Evolutionary conservation across 495 filamentous ascomycete genomes (phyloP).

Genomic region (Hypoxylon rickii): DNA sequence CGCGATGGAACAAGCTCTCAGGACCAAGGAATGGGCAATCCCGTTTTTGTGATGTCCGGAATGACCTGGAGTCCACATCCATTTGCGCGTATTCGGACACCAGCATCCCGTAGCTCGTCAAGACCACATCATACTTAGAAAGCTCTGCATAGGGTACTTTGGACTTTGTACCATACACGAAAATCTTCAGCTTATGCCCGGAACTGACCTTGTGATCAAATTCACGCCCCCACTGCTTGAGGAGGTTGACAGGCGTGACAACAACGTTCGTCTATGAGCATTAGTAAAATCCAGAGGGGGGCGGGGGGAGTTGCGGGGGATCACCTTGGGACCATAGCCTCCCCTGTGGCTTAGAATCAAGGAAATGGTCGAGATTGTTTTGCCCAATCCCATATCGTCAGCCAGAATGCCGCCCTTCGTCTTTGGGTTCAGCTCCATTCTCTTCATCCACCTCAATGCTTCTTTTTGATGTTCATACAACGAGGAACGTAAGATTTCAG

Average conservation of each 20-base stretch:
- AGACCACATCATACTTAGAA: conserved; percentile 75
- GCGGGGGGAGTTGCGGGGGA: background rate
- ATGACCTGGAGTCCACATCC: too few species aligned
- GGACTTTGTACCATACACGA: conserved; percentile 65
- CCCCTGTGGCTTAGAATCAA: conserved; percentile 7
- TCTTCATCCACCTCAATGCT: conserved; percentile 76
- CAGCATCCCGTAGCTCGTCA: conserved; percentile 88
- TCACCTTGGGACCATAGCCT: conserved; percentile 70
- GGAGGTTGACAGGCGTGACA: conserved; percentile 81
- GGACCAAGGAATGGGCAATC: conserved; percentile 64
- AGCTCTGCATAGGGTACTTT: conserved; percentile 48
- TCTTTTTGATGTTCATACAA: conserved; percentile 81
- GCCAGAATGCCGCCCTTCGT: conserved; percentile 81
- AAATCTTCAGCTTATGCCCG: conserved; percentile 70
- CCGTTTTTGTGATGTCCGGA: too few species aligned
- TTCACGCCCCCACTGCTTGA: conserved; percentile 73
- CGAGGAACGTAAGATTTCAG: conserved; percentile 62
- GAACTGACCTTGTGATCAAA: conserved; percentile 70
- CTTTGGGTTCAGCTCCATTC: conserved; percentile 66
- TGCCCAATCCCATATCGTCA: conserved; percentile 35
- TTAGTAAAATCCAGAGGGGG: background rate
- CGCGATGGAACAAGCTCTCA: conserved; percentile 71
- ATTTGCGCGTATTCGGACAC: conserved; percentile 56
- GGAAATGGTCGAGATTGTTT: conserved; percentile 14
- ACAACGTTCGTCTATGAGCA: conserved; percentile 74